Base-by-base conservation (phyloP, 106 monocot genomes). In the Chionographis japonica region DNA sequence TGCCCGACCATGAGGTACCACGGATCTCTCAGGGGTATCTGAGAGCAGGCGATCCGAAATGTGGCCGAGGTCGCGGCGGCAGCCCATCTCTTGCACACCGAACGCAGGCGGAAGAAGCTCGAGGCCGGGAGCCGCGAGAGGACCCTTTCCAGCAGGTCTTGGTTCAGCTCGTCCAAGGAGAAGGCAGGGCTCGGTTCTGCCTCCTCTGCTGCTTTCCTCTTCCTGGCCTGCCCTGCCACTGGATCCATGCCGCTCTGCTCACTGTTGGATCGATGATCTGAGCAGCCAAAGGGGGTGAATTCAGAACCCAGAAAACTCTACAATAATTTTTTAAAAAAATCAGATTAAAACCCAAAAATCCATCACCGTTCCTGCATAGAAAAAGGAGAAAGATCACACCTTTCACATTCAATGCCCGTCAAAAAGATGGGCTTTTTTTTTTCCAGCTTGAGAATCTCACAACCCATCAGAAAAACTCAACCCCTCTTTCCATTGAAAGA, bases 121-220 rank as follows among this genome's bases (percentile, higher is more conserved):
- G 94, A 78, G 12, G 90, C 41, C 1, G 94, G 94, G 38, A 91
- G 80, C 58, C 81, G 52, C 1, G 94, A 77, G 12, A 94, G 90
- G 62, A 94, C 79, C 59, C 53, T 72, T 49, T 94, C 94, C 2
- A 94, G 88, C 10, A 94, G 58, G 77, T 94, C 94, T 58, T 94
- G 76, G 53, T 86, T 84, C 66, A 94, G 75, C 19, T 83, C 83
- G 15, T 88, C 79, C 4, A 94, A 71, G 10, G 76, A 72, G 60
- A 80, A 73, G 58, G 62, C 8, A 0, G 37, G 12, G 35, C 3
- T 42, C 11, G 50, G 6, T 3, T 40, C 11, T 52, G 42, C 58
- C 52, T 72, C 69, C 62, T 69, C 92, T 50, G 59, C 42, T 27
- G 75, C 73, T 52, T 77, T 93, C 50, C 89, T 79, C 67, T 89